Evolutionary conservation across 208 protist genomes (phyloP), one percentile per base, ranked within the genome.

Genomic region (Leishmania tarentolae): DNA sequence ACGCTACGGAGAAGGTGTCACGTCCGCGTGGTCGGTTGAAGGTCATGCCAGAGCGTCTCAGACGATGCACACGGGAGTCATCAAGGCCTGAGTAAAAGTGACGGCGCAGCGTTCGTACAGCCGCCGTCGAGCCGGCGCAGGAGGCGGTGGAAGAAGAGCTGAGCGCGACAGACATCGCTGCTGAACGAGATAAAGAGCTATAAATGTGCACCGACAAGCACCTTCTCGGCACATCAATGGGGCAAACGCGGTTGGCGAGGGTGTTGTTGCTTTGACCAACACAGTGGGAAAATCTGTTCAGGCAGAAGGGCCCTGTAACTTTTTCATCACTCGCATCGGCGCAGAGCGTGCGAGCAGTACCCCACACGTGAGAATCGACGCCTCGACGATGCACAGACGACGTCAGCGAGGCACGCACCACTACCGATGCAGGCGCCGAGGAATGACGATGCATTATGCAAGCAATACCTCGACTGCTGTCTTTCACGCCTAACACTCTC

Each of bases 21-120:
- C 94, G 94, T 21, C 94, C 94, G 40, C 92, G 92, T 3, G 92
- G 92, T 66, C 86, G 84, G 86, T 97, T 97, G 75, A 95, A 93
- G 15, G 88, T 92, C 78, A 92, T 89, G 77, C 87, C 87, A 35
- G 90, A 90, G 35, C 87, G 84, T 13, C 91, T 85, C 35, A 96
- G 78, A 2, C 92, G 91, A 28, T 85, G 83, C 44, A 96, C 85
- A 56, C 91, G 91, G 13, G 81, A 89, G 24, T 94, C 91, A 75
- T 97, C 94, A 11, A 95, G 83, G 35, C 94, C 92, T 6, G 90
- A 75, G 82, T 93, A 92, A 73, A 97, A 97, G 76, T 15, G 63
- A 19, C 93, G 88, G 37, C 72, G 59, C 28, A 24, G 21, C n/a
- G n/a, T 65, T n/a, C 28, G 69, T 19, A 21, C 52, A 19, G 21